Conservation (phyloP, 192 early-diverging fungal species). For the Coemansia sp. region DNA sequence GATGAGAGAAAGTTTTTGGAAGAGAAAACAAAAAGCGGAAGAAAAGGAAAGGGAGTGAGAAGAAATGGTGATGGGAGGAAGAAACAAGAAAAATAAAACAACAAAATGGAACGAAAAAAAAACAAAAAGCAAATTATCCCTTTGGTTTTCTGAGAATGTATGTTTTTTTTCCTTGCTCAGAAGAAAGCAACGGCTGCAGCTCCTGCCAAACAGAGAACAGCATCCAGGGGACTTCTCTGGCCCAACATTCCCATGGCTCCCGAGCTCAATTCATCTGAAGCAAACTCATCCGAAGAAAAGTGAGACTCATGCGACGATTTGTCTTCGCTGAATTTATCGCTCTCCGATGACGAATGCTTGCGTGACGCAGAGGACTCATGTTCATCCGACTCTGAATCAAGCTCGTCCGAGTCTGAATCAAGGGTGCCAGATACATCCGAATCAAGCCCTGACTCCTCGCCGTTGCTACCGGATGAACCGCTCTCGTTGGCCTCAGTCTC, state of each 20-base stretch:
- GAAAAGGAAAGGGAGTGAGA: neutral
- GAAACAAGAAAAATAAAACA: neutral
- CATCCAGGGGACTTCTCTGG: neutral
- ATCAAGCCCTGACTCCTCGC: conserved; percentile 1
- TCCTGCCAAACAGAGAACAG: conserved; percentile 26
- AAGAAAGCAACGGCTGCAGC: conserved; percentile 40
- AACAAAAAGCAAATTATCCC: neutral
- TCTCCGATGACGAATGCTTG: neutral
- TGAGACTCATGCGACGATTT: conserved; percentile 15
- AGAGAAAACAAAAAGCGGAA: neutral
- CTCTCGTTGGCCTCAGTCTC: neutral
- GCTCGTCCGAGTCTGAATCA: conserved; percentile 7
- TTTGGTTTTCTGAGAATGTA: neutral
- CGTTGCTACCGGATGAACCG: neutral
- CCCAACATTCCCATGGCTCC: neutral
- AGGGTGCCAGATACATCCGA: neutral
- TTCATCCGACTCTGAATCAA: neutral
- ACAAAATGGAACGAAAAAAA: neutral
- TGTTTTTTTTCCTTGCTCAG: conserved; percentile 13
- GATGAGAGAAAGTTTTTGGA: neutral
- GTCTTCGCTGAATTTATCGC: conserved; percentile 9
- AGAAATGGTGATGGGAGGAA: neutral
- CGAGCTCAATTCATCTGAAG: conserved; percentile 18
- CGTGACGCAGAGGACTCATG: neutral
- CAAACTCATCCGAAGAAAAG: conserved; percentile 5